Percentiles rank a stretch among this genome's conserved stretches.
These are phyloP conservation scores for Didymella keratinophila DNA, from an alignment of 2,329 filamentous ascomycete genomes.

Conservation along the genomic window DNA sequence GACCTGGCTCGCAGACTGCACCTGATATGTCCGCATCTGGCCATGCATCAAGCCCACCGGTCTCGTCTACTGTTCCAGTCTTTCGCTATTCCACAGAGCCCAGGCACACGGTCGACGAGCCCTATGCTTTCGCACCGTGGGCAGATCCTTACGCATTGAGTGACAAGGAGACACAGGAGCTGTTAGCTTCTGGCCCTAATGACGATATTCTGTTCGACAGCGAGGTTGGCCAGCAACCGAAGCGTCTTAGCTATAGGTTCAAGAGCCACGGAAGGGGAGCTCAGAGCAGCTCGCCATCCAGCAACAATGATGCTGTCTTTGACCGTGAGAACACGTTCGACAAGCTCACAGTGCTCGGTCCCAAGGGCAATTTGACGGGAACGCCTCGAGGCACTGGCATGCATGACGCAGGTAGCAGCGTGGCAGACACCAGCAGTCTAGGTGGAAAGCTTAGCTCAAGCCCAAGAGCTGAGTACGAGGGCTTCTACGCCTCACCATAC, in stretches of 20 bases:
- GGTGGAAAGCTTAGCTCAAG: slow-evolving; percentile 34
- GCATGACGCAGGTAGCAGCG: slow-evolving; percentile 50
- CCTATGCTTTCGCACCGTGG: slow-evolving; percentile 31
- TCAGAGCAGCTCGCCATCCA: slow-evolving; percentile 15
- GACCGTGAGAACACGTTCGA: slow-evolving; percentile 47
- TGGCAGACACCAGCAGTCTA: slow-evolving; percentile 49
- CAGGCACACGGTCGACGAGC: slow-evolving; percentile 17
- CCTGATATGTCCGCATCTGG: slow-evolving; percentile 18
- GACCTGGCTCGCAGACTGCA: slow-evolving; percentile 17
- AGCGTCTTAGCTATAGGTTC: slow-evolving; percentile 7
- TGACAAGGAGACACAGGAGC: slow-evolving; percentile 45
- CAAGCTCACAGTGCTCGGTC: slow-evolving; percentile 45
- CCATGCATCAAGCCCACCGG: slow-evolving; percentile 22
- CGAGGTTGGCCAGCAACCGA: slow-evolving; percentile 14
- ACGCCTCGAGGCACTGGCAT: slow-evolving; percentile 48
- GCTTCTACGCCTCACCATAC: slow-evolving; percentile 36
- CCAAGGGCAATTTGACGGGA: slow-evolving; percentile 49
- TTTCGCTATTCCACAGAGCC: slow-evolving; percentile 20
- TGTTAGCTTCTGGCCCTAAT: slow-evolving; percentile 48
- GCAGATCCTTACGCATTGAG: slow-evolving; percentile 36
- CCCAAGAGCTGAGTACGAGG: slow-evolving; percentile 22
- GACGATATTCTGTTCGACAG: slow-evolving; percentile 44
- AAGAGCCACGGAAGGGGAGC: slow-evolving; percentile 2
- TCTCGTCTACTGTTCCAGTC: slow-evolving; percentile 29
- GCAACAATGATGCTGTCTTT: slow-evolving; percentile 6